A percentile compares a stretch with the other conserved stretches of the same genome.
phyloP scores from a whole-genome alignment of 257 asterid species.

The Solanum raphanifolium region DNA sequence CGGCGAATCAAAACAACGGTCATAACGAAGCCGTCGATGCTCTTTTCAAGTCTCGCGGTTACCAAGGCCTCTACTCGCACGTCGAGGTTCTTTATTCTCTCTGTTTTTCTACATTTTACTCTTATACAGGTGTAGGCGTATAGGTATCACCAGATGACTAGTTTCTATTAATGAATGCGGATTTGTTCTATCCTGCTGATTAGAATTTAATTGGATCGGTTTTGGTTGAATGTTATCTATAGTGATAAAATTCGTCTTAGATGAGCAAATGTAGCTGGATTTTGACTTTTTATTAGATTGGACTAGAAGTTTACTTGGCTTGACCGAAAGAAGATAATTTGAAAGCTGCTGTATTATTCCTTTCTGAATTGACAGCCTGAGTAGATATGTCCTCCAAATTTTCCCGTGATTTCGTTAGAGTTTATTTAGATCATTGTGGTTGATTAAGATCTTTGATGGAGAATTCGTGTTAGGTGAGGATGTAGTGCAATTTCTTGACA shows the following conservation, averaged over 20 bases:
- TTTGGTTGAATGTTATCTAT: not conserved
- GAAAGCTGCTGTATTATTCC: not conserved
- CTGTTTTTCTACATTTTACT: not conserved
- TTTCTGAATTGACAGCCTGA: not conserved
- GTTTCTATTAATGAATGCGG: not conserved
- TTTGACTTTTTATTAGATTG: not conserved
- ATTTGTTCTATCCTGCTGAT: not conserved
- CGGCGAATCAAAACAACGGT: slow-evolving; percentile 26
- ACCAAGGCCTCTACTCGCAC: slow-evolving; percentile 69
- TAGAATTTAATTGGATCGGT: not conserved
- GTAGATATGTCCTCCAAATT: not conserved
- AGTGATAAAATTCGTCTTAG: not conserved
- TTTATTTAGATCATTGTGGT: not conserved
- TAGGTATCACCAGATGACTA: not conserved
- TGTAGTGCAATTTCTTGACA: not conserved
- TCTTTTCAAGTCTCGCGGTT: slow-evolving; percentile 77
- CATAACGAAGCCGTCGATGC: slow-evolving; percentile 75
- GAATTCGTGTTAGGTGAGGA: not conserved
- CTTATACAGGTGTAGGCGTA: not conserved
- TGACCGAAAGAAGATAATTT: not conserved
- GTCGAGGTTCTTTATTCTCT: slow-evolving; percentile 53
- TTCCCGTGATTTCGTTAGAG: not conserved
- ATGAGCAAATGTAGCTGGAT: not conserved
- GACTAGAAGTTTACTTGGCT: not conserved
- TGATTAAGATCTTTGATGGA: not conserved